Percentiles rank a stretch among this genome's conserved stretches.
Evolutionary conservation across 495 filamentous ascomycete species (phyloP).

Genomic region (Annulohypoxylon bovei): DNA sequence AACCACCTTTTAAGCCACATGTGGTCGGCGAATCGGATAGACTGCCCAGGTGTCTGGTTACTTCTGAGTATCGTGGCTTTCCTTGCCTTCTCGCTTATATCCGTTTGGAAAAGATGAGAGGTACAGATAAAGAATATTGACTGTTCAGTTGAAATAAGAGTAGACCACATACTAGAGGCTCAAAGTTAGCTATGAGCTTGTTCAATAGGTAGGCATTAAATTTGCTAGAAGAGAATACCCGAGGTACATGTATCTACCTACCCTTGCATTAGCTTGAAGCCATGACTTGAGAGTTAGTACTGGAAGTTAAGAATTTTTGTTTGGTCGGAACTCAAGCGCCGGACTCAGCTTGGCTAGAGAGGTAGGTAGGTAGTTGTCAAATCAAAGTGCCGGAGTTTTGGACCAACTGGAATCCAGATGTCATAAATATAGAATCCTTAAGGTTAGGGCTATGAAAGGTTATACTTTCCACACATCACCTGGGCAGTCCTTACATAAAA

Average conservation of each 20-base stretch:
- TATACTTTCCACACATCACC: neutral
- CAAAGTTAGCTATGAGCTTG: neutral
- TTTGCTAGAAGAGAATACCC: neutral
- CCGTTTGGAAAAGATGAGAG: neutral
- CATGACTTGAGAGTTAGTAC: neutral
- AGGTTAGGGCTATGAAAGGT: neutral
- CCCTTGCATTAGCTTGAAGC: neutral
- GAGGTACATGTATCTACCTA: neutral
- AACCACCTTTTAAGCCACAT: conserved; percentile 16
- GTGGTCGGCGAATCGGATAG: neutral
- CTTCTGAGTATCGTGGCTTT: conserved; percentile 6
- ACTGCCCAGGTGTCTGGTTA: neutral
- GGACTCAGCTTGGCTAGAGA: neutral
- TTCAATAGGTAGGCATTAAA: neutral
- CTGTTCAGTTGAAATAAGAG: neutral
- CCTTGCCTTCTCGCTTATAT: neutral
- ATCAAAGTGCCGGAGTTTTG: neutral
- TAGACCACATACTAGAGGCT: neutral
- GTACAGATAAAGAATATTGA: neutral
- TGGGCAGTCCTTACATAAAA: neutral
- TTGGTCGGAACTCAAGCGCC: neutral
- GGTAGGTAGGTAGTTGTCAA: neutral
- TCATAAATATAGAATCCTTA: neutral
- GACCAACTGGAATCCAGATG: neutral
- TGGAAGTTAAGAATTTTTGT: neutral